These are phyloP conservation scores for Puccinia triticina DNA, from an alignment of 1,284 basidiomycete species.

Conservation along the genomic window DNA sequence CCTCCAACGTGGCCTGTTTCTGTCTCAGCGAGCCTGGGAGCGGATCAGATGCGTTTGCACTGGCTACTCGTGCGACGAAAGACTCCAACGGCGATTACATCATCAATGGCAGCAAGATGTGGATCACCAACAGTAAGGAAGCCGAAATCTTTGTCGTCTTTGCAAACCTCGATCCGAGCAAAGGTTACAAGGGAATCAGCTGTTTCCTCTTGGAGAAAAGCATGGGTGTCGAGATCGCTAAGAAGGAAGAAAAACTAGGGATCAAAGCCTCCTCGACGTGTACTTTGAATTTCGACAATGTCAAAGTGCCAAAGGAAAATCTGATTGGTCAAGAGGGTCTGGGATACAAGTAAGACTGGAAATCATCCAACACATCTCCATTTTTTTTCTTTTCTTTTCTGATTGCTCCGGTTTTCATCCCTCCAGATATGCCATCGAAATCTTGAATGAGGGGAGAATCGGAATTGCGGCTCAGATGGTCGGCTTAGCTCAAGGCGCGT, in stretches of 20 bases:
- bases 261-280: conserved; percentile 97
- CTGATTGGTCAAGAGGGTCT: conserved; percentile 89
- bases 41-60: conserved; percentile 94
- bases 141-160: conserved; percentile 88
- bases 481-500: conserved; percentile 94
- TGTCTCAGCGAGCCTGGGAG: conserved; percentile 90
- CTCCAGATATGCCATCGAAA: conserved; percentile 77
- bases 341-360: conserved; percentile 77
- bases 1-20: conserved; percentile 90
- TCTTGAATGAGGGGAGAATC: conserved; percentile 95
- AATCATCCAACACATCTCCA: not conserved
- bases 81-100: conserved; percentile 78
- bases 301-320: conserved; percentile 89
- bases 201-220: conserved; percentile 95
- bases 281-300: conserved; percentile 91
- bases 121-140: conserved; percentile 98
- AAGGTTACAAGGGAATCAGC: conserved; percentile 98
- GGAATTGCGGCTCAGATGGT: conserved; percentile 85
- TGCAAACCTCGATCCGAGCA: conserved; percentile 89
- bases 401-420: conserved; percentile 55
- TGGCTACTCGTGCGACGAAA: conserved; percentile 88
- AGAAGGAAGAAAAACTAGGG: conserved; percentile 98
- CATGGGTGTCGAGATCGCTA: conserved; percentile 95
- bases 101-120: conserved; percentile 96
- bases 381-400: not conserved